Evolutionary conservation across 1,284 basidiomycete species (phyloP).

Genomic region (Leucoagaricus sp.): DNA sequence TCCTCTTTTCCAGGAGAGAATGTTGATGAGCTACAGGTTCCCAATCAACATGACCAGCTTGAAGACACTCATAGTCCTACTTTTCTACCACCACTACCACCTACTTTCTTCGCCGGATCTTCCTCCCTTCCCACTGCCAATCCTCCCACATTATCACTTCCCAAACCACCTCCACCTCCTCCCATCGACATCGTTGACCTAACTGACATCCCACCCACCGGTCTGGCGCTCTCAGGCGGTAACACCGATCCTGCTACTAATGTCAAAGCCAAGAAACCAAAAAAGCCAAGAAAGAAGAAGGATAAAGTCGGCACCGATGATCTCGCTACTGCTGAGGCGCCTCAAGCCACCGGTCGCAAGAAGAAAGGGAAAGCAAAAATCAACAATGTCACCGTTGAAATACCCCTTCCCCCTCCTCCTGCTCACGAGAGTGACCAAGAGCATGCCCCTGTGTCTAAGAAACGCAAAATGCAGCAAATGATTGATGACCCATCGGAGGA

Average conservation of each 20-base stretch:
- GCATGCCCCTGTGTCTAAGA: not conserved
- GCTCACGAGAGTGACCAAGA: not conserved
- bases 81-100: slow-evolving; percentile 25
- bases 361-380: slow-evolving; percentile 19
- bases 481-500: not conserved
- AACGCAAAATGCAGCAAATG: not conserved
- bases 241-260: slow-evolving; percentile 11
- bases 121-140: slow-evolving; percentile 25
- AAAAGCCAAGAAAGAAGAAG: slow-evolving; percentile 30
- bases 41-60: slow-evolving; percentile 11
- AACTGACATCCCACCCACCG: slow-evolving; percentile 24
- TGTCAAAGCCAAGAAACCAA: slow-evolving; percentile 24
- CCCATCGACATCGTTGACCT: slow-evolving; percentile 26
- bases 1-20: slow-evolving; percentile 12
- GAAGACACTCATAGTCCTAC: slow-evolving; percentile 19
- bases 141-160: slow-evolving; percentile 10
- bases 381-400: slow-evolving; percentile 16
- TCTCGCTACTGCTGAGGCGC: not conserved
- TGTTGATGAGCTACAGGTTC: not conserved
- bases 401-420: not conserved
- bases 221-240: slow-evolving; percentile 4
- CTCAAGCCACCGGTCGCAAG: not conserved
- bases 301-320: slow-evolving; percentile 1
- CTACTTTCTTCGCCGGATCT: slow-evolving; percentile 39
- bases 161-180: not conserved